Evolutionary conservation across 2,329 filamentous ascomycete species (phyloP).

Genomic region (Cyphellophora europaea): DNA sequence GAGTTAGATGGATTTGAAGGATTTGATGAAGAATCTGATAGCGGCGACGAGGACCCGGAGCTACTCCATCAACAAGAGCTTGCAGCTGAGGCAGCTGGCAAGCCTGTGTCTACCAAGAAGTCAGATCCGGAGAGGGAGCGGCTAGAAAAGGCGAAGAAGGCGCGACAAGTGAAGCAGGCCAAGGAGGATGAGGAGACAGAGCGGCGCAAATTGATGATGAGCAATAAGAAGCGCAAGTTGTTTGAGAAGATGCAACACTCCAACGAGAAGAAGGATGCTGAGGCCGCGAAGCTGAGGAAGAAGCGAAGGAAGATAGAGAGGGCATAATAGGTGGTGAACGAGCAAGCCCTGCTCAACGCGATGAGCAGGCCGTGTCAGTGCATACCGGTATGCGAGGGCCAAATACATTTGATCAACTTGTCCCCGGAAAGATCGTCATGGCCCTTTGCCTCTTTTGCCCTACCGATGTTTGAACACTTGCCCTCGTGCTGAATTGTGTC

Average conservation of each 20-base stretch:
- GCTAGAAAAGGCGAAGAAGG: conserved; percentile 61
- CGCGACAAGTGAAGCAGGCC: conserved; percentile 52
- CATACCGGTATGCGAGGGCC: too few relatives aligned
- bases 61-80: conserved; percentile 78
- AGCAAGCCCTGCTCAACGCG: too few relatives aligned
- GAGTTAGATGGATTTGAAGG: conserved; percentile 37
- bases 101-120: conserved; percentile 36
- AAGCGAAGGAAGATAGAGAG: conserved; percentile 73
- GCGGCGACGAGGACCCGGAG: conserved; percentile 51
- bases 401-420: too few relatives aligned
- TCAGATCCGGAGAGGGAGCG: conserved; percentile 49
- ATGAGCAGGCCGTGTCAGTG: too few relatives aligned
- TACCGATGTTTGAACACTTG: too few relatives aligned
- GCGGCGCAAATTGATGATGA: conserved; percentile 95
- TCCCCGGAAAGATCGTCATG: too few relatives aligned
- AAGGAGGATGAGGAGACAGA: conserved; percentile 80
- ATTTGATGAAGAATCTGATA: conserved; percentile 44
- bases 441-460: too few relatives aligned
- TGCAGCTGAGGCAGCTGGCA: conserved; percentile 78
- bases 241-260: conserved; percentile 96
- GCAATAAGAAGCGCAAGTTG: conserved; percentile 93
- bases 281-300: conserved; percentile 73
- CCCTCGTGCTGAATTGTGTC: too few relatives aligned
- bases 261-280: conserved; percentile 85
- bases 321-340: conserved; percentile 1